Percentiles rank a stretch among this genome's conserved stretches.
Conservation (phyloP, 257 asterid species). For the Petunia axillaris region DNA sequence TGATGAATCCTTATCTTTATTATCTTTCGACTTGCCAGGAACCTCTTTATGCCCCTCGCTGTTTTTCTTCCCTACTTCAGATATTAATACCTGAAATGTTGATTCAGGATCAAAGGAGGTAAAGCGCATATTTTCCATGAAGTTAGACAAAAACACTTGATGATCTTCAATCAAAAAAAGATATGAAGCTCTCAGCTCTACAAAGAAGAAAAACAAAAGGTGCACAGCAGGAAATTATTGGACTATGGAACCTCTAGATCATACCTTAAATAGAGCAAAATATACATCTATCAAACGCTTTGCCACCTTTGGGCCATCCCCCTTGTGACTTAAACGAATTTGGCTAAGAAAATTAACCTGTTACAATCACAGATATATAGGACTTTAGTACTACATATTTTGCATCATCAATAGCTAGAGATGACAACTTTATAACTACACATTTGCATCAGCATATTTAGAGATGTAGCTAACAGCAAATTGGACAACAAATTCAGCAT, state of each 20-base stretch:
- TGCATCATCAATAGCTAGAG: conserved; percentile 18
- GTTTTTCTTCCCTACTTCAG: conserved; percentile 59
- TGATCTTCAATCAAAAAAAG: neutral
- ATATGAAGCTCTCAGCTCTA: conserved; percentile 18
- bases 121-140: neutral
- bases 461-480: neutral
- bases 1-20: conserved; percentile 44
- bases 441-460: conserved; percentile 5
- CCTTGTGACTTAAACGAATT: conserved; percentile 81
- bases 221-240: neutral
- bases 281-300: conserved; percentile 87
- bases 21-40: conserved; percentile 48
- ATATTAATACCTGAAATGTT: conserved; percentile 71
- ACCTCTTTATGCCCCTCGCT: conserved; percentile 38
- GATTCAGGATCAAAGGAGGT: neutral
- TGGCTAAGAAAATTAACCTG: conserved; percentile 90
- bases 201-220: neutral
- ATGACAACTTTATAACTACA: conserved; percentile 15
- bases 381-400: conserved; percentile 1
- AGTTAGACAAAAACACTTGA: conserved; percentile 6
- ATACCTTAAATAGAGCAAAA: conserved; percentile 96
- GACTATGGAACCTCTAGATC: conserved; percentile 14
- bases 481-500: neutral
- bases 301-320: conserved; percentile 94
- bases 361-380: conserved; percentile 30